These are phyloP conservation scores for Micractinium conductrix DNA, from an alignment of 139 green algal genomes.

Conservation along the genomic window DNA sequence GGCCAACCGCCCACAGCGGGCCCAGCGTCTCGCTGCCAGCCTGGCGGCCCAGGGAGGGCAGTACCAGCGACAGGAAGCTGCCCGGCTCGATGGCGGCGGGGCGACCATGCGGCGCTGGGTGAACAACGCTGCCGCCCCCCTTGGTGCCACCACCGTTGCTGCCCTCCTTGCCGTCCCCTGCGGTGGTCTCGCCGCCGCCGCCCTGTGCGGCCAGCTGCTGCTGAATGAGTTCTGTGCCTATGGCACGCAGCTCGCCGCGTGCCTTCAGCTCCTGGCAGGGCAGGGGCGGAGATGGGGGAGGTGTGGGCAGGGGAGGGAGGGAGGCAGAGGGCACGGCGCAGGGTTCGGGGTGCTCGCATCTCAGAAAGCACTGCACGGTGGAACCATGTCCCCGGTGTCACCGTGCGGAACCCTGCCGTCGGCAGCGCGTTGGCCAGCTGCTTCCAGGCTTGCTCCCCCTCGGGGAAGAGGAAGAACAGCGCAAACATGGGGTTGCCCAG, in stretches of 20 bases:
- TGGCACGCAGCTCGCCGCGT: background rate
- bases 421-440: slow-evolving; percentile 10
- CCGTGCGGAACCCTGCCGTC: background rate
- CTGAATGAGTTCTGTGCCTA: slow-evolving; percentile 13
- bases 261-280: background rate
- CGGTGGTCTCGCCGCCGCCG: background rate
- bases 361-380: background rate
- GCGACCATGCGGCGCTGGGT: background rate
- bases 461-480: slow-evolving; percentile 17
- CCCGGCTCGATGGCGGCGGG: background rate
- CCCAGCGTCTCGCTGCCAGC: background rate
- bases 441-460: background rate
- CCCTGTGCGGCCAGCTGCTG: background rate
- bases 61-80: slow-evolving; percentile 12
- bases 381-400: background rate
- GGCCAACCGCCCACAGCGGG: background rate
- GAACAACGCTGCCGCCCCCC: too few species aligned
- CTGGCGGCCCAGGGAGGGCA: background rate
- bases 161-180: background rate
- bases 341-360: background rate
- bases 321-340: background rate
- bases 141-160: background rate
- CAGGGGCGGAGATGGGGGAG: background rate
- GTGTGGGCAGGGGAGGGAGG: background rate
- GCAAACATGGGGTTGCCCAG: slow-evolving; percentile 2